Base-by-base conservation (phyloP, 1,139 yeast genomes). In the Kodamaea ohmeri region DNA sequence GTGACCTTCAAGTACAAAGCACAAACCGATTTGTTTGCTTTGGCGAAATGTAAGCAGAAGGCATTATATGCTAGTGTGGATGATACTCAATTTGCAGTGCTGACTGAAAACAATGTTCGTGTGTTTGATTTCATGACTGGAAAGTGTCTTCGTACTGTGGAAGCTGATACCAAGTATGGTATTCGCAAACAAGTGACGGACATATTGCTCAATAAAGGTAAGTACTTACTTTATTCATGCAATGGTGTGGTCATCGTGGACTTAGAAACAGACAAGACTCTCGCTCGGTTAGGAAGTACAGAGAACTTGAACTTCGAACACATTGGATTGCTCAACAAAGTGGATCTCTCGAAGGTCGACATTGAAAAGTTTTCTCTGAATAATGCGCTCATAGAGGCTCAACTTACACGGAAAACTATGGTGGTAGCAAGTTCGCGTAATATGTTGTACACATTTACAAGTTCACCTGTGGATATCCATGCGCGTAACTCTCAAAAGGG, bases 1-100 rank as follows among this genome's bases (percentile, higher is more conserved):
- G 50, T 56, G 8, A 47, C 48, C 8, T 71, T 70, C 51, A 56
- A 60, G 28, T 51, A 56, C 48, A 73, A 73, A 44, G 60, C 72
- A 15, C 56, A 61, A 32, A 73, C 79, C 0, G 68, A 70, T 43
- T 50, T 73, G 29, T 66, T 67, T 43, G 66, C 63, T 16, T 53
- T 71, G 36, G 59, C 66, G 15, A 67, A 65, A 40, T 33, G 46
- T 26, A 65, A 65, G 45, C 46, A 61, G 1, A 35, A 44, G 2
- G 56, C 62, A 0, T 36, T 51, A 3, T 38, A 49, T 2, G 32
- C 63, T 12, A 50, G 61, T 9, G 56, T 56, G 3, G 56, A 59
- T 36, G 57, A 53, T 6, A 50, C 47, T 18, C 53, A 53, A 17
- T 61, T 62, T 32, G 58, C 24, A 2, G 18, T 29, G 11, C 19